These are phyloP conservation scores for Mesotaenium endlicherianum DNA, from an alignment of 139 green algal species.

Conservation along the genomic window DNA sequence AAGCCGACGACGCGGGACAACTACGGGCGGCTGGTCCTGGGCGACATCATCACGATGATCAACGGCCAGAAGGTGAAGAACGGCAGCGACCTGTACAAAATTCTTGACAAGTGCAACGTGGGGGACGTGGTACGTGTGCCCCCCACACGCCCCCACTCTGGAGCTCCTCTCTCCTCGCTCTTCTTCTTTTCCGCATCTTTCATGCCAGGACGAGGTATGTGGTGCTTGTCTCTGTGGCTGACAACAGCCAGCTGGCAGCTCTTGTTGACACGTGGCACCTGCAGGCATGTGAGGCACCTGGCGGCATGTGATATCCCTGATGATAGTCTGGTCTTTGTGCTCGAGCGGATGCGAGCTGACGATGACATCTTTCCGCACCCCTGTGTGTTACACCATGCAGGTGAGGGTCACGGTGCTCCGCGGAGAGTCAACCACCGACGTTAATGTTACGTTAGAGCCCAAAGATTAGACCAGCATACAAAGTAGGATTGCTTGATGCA, in stretches of 20 bases:
- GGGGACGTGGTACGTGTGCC: constrained; percentile 36
- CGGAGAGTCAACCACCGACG: neutral
- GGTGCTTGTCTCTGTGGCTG: neutral
- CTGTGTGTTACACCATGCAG: too few relatives aligned
- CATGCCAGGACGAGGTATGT: neutral
- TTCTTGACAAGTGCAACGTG: constrained; percentile 53
- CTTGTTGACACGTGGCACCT: neutral
- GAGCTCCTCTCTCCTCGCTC: neutral
- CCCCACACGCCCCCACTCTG: neutral
- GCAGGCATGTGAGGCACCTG: neutral
- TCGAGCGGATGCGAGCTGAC: neutral
- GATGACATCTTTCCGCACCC: neutral
- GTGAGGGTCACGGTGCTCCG: constrained; percentile 31
- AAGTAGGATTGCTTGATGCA: too few relatives aligned
- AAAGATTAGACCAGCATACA: neutral
- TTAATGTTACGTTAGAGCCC: constrained; percentile 4
- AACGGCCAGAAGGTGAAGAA: constrained; percentile 54
- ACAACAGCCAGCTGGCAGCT: neutral
- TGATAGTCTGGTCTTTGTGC: neutral
- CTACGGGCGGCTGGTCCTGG: constrained; percentile 57
- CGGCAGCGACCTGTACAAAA: constrained; percentile 56
- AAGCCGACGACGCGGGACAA: constrained; percentile 50
- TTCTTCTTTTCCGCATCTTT: neutral
- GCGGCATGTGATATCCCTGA: neutral
- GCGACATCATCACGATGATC: constrained; percentile 59